phyloP scores from a whole-genome alignment of 2,329 filamentous ascomycete genomes.

The Monilinia fructigena region DNA sequence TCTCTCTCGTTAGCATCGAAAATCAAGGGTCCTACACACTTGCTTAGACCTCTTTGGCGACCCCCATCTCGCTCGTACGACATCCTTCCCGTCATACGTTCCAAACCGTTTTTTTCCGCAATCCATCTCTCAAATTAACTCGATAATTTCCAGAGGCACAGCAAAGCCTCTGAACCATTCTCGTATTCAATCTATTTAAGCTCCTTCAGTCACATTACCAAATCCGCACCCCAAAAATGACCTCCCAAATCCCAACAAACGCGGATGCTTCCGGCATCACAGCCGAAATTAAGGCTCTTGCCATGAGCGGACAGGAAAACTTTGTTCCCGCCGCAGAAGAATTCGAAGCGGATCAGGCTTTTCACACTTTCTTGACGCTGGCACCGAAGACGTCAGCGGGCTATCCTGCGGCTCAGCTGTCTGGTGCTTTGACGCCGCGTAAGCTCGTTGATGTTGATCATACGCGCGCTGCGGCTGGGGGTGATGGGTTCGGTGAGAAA shows the following conservation, averaged over 20 bases:
- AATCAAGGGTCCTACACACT: neutral
- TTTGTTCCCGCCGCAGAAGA: conserved; percentile 29
- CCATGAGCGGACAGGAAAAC: conserved; percentile 27
- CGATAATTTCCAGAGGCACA: neutral
- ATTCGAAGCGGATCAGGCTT: conserved; percentile 12
- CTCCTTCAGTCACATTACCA: conserved; percentile 19
- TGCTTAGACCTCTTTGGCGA: conserved; percentile 17
- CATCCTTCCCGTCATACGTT: conserved; percentile 17
- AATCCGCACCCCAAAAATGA: conserved; percentile 16
- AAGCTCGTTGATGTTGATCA: conserved; percentile 27
- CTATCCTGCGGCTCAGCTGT: conserved; percentile 29
- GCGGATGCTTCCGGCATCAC: conserved; percentile 16
- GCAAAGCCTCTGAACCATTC: neutral
- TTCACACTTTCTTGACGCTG: conserved; percentile 35
- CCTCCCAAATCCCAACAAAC: conserved; percentile 17
- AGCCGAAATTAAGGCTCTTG: conserved; percentile 23
- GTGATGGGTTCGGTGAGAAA: conserved; percentile 27
- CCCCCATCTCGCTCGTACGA: conserved; percentile 8
- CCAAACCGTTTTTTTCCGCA: conserved; percentile 2
- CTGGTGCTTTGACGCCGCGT: conserved; percentile 11
- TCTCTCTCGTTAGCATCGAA: conserved; percentile 1
- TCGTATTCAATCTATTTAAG: conserved; percentile 16
- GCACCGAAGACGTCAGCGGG: conserved; percentile 34
- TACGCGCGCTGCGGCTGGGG: neutral
- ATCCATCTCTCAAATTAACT: neutral